A percentile compares a stretch with the other conserved stretches of the same genome.
Conservation (phyloP, 495 filamentous ascomycete genomes). For the Apodospora peruviana region DNA sequence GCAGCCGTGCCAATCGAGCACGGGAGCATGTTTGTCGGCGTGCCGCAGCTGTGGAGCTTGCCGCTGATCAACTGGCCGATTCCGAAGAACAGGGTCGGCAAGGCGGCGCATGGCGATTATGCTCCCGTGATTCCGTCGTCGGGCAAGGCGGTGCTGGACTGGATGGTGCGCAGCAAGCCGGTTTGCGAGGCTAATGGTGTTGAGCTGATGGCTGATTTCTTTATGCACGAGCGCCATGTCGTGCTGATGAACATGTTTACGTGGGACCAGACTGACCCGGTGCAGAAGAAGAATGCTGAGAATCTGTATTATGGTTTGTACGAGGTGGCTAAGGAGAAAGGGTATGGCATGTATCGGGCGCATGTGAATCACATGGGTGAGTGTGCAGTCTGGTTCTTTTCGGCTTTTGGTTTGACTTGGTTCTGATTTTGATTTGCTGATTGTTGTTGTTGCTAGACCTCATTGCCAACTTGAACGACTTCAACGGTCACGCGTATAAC, state of each 20-base stretch:
- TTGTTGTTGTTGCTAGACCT: slow-evolving; percentile 19
- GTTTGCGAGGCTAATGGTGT: slow-evolving; percentile 36
- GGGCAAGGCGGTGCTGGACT: slow-evolving; percentile 32
- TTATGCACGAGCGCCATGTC: slow-evolving; percentile 38
- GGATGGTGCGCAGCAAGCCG: slow-evolving; percentile 30
- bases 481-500: slow-evolving; percentile 37
- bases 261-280: slow-evolving; percentile 34
- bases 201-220: slow-evolving; percentile 39
- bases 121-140: slow-evolving; percentile 36
- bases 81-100: slow-evolving; percentile 18
- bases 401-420: not conserved
- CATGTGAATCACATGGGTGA: slow-evolving; percentile 42
- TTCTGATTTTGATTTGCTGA: slow-evolving; percentile 6
- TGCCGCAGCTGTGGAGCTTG: slow-evolving; percentile 36
- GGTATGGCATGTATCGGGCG: slow-evolving; percentile 37
- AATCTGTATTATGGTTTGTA: slow-evolving; percentile 30
- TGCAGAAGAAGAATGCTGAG: slow-evolving; percentile 22
- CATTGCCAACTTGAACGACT: slow-evolving; percentile 38
- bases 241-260: slow-evolving; percentile 40
- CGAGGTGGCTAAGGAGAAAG: slow-evolving; percentile 29
- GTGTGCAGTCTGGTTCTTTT: slow-evolving; percentile 5
- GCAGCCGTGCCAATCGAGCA: slow-evolving; percentile 25
- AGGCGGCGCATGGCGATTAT: slow-evolving; percentile 38
- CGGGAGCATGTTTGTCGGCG: slow-evolving; percentile 34
- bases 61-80: slow-evolving; percentile 36